A percentile compares a stretch with the other conserved stretches of the same genome.
These are phyloP conservation scores for Collybiopsis confluens DNA, from an alignment of 768 basidiomycete genomes.

Conservation along the genomic window DNA sequence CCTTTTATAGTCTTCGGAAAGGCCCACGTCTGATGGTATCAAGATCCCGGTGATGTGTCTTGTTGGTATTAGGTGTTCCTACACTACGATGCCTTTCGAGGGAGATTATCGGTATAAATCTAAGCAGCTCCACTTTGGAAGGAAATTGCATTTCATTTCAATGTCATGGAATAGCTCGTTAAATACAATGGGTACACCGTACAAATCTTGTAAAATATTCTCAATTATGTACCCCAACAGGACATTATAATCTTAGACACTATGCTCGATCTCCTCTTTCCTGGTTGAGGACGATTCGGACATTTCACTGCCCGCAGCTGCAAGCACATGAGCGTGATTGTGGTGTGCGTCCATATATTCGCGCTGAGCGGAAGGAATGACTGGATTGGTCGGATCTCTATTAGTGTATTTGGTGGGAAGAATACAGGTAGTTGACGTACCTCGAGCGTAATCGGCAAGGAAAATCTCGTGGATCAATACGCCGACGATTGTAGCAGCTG, in stretches of 20 bases:
- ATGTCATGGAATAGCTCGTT: too few relatives aligned
- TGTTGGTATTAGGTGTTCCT: too few relatives aligned
- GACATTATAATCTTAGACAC: not conserved
- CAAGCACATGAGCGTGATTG: slow-evolving; percentile 4
- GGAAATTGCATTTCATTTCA: too few relatives aligned
- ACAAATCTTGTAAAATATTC: too few relatives aligned
- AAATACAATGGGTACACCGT: too few relatives aligned
- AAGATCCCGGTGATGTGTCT: too few relatives aligned
- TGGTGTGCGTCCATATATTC: slow-evolving; percentile 6
- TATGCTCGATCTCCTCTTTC: not conserved
- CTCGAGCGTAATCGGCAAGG: slow-evolving; percentile 11
- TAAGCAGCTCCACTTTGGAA: too few relatives aligned
- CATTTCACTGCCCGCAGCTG: not conserved
- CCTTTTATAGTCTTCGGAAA: too few relatives aligned
- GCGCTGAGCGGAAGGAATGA: slow-evolving; percentile 3
- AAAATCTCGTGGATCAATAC: slow-evolving; percentile 33
- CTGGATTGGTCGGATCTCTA: not conserved
- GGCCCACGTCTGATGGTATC: too few relatives aligned
- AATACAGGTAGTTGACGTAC: not conserved
- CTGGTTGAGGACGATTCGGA: not conserved
- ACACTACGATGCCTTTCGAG: too few relatives aligned
- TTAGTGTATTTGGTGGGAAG: not conserved
- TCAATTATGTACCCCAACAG: too few relatives aligned
- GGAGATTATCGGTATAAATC: too few relatives aligned
- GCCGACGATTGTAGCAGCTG: slow-evolving; percentile 39